Percentiles rank a stretch among this genome's conserved stretches.
Evolutionary conservation across 164 flowering plant species (phyloP).

Genomic region (Sedum album): DNA sequence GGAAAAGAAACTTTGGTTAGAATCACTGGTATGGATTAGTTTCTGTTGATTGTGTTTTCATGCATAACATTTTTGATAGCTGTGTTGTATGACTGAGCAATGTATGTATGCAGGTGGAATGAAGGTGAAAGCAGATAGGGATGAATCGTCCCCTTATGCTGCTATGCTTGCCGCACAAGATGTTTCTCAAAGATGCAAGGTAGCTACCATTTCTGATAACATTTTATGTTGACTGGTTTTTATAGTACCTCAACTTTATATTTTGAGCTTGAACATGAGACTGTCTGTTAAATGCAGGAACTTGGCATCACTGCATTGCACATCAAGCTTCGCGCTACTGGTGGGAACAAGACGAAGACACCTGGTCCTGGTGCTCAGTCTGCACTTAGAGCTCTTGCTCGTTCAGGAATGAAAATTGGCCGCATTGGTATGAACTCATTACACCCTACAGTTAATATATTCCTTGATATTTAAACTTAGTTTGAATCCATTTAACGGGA

Average conservation of each 20-base stretch:
- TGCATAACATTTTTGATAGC: no score
- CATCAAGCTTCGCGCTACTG: no score
- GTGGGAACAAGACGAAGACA: no score
- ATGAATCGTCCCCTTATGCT: no score
- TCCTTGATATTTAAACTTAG: background rate
- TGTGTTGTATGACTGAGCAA: no score
- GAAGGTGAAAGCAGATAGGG: no score
- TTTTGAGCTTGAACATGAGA: background rate
- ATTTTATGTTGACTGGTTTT: background rate
- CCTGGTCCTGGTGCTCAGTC: no score
- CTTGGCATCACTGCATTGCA: constrained; percentile 40
- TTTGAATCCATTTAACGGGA: background rate
- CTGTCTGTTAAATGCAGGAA: constrained; percentile 16
- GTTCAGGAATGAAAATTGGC: no score
- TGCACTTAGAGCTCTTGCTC: no score
- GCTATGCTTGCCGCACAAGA: no score
- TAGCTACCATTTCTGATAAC: background rate
- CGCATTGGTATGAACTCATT: constrained; percentile 20
- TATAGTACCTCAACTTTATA: background rate
- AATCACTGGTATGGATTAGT: no score
- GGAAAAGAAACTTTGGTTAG: constrained; percentile 38
- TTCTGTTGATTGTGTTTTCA: no score
- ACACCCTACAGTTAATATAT: background rate
- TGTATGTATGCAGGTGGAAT: constrained; percentile 40
- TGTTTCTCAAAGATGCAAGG: constrained; percentile 46